A percentile compares a stretch with the other conserved stretches of the same genome.
phyloP scores from a whole-genome alignment of 192 early-diverging fungal genomes.

The Podochytrium sp. region DNA sequence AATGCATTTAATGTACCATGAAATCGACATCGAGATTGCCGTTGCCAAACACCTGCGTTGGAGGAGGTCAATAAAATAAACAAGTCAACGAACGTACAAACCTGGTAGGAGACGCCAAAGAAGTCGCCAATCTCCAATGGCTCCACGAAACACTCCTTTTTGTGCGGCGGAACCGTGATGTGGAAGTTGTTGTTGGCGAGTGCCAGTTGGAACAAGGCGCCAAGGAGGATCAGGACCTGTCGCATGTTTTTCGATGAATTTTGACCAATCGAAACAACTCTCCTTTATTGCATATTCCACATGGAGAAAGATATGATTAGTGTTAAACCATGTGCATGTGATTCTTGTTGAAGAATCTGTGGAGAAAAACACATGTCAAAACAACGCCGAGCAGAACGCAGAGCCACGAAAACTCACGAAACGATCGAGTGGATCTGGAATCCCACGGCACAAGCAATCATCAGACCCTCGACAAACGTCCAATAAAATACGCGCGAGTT shows the following conservation, averaged over 20 bases:
- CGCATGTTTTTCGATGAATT: too few relatives aligned
- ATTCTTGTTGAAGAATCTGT: slow-evolving; percentile 6
- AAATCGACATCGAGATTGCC: slow-evolving; percentile 18
- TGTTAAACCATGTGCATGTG: background rate
- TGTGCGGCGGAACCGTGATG: slow-evolving; percentile 13
- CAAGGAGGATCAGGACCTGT: too few relatives aligned
- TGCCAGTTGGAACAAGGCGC: background rate
- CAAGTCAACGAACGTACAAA: background rate
- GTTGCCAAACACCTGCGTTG: slow-evolving; percentile 10
- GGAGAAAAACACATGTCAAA: background rate
- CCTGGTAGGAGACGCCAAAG: slow-evolving; percentile 24
- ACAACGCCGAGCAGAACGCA: too few relatives aligned
- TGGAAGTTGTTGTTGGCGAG: slow-evolving; percentile 22
- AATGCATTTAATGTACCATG: too few relatives aligned
- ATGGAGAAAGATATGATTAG: too few relatives aligned
- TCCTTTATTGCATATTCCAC: too few relatives aligned
- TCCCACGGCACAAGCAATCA: slow-evolving; percentile 8
- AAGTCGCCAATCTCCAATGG: background rate
- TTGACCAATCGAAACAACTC: too few relatives aligned
- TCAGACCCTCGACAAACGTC: background rate
- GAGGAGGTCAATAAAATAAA: background rate
- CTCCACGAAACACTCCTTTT: slow-evolving; percentile 19
- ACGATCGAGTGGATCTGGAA: slow-evolving; percentile 3
- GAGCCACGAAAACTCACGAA: background rate
- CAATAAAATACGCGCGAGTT: slow-evolving; percentile 11